Base-by-base conservation (phyloP, 73 alveolate species). In the Loxodes magnus region DNA sequence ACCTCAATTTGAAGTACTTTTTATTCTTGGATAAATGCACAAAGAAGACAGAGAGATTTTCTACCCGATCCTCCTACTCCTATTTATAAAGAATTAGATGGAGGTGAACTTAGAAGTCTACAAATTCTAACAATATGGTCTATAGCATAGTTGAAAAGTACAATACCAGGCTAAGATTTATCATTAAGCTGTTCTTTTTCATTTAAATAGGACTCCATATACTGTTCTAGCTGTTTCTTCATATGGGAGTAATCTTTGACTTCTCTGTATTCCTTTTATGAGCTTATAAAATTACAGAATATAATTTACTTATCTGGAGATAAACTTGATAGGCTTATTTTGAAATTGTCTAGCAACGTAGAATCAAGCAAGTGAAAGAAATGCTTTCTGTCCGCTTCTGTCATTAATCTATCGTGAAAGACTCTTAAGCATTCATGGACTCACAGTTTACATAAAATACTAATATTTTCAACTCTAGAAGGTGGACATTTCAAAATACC, bases 61-160 rank as follows among this genome's bases (percentile, higher is more conserved):
- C 99, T 76, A 27, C 99, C 99, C 0, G 99, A 95, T 10, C 99
- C 99, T 19, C 99, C 99, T 23, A 95, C 96, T 41, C 94, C 98
- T 6, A 89, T 80, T 48, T 85, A 56, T 64, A 89, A 58, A 17
- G 88, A 90, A 82, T 89, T 81, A 26, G 96, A 96, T 51, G 93
- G 67, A 35, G 92, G 83, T 74, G 67, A 51, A 50, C 89, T 68
- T 12, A 92, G 51, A 3, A 87, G 76, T 77, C 98, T 86, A 3
- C 90, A 78, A 3, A 84, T 82, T 55, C 96, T 81, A 23, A 87
- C 64, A 22, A 92, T 54, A 69, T 92, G 98, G 56, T 71, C 62
- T 17, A 83, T 64, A 17, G 96, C 96, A 56, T 82, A 88, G 20
- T n/a, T n/a, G n/a, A n/a, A n/a, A 87, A 69, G 56, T 87, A 92